Percentiles rank a stretch among this genome's conserved stretches.
Evolutionary conservation across 2,329 filamentous ascomycete species (phyloP).

Genomic region (Fusarium secorum): DNA sequence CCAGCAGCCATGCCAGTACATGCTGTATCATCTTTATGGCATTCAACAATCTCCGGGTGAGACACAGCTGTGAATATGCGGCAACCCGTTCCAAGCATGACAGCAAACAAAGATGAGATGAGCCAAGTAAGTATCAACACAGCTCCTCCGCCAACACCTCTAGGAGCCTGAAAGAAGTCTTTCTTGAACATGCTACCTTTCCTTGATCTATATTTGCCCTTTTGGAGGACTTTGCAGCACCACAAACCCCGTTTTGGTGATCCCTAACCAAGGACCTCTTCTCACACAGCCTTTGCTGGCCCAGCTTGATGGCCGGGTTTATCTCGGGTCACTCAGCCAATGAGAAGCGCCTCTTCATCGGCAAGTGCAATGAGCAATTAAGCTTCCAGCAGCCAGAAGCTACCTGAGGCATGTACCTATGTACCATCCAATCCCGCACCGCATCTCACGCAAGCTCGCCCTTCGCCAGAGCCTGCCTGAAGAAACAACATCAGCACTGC

Average conservation of each 20-base stretch:
- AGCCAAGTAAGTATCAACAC: constrained; percentile 32
- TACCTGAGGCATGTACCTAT: constrained; percentile 36
- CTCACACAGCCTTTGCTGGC: constrained; percentile 32
- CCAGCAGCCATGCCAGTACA: background rate
- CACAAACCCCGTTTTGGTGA: constrained; percentile 9
- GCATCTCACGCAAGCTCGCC: constrained; percentile 25
- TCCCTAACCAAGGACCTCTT: constrained; percentile 9
- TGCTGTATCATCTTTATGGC: background rate
- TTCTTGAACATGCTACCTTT: background rate
- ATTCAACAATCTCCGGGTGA: constrained; percentile 4
- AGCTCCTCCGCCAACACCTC: constrained; percentile 16
- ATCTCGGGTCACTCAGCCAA: constrained; percentile 36
- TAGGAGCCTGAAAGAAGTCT: constrained; percentile 37
- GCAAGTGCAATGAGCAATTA: background rate
- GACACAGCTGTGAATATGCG: constrained; percentile 23
- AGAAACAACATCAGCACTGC: constrained; percentile 43
- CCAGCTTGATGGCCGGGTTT: constrained; percentile 37
- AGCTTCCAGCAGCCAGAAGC: constrained; percentile 5
- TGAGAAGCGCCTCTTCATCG: background rate
- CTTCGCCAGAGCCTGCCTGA: constrained; percentile 33
- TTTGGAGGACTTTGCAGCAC: background rate
- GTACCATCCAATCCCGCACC: constrained; percentile 9
- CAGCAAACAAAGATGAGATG: constrained; percentile 28
- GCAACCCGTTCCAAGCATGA: constrained; percentile 26
- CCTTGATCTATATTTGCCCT: background rate